Conservation (phyloP, 345 rosid species). For the Eucalyptus tenuipes region DNA sequence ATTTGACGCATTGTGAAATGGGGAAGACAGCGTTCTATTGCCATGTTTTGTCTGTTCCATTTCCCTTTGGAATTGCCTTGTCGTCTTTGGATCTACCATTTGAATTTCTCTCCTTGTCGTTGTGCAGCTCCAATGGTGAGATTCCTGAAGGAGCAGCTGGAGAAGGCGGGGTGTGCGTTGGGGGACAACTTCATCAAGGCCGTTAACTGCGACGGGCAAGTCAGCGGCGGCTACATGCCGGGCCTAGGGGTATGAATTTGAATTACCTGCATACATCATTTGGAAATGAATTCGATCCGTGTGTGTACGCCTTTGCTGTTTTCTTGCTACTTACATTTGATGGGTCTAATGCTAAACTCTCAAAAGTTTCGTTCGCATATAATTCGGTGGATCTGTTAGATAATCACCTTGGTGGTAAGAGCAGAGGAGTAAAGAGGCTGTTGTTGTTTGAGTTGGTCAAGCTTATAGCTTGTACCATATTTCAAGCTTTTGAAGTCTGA, state of each 20-base stretch:
- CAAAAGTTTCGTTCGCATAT: background rate
- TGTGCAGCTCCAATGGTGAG: slow-evolving; percentile 71
- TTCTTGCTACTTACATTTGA: background rate
- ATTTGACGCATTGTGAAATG: background rate
- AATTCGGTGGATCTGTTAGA: background rate
- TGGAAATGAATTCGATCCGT: background rate
- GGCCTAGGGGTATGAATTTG: slow-evolving; percentile 49
- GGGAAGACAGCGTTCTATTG: background rate
- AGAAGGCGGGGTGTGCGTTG: slow-evolving; percentile 71
- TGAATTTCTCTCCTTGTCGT: background rate
- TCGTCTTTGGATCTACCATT: background rate
- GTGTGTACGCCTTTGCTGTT: background rate
- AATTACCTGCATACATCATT: background rate
- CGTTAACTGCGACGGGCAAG: slow-evolving; percentile 32
- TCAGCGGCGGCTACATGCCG: slow-evolving; percentile 52
- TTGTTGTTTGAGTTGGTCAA: background rate
- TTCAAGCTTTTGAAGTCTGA: background rate
- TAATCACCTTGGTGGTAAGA: background rate
- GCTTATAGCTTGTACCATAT: background rate
- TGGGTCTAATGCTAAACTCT: background rate
- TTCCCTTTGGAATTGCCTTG: background rate
- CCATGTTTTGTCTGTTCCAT: background rate
- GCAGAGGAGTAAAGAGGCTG: background rate
- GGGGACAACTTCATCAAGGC: slow-evolving; percentile 73
- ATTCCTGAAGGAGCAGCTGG: slow-evolving; percentile 76